phyloP scores from a whole-genome alignment of 2,329 filamentous ascomycete genomes.

The Aureobasidium melanogenum region DNA sequence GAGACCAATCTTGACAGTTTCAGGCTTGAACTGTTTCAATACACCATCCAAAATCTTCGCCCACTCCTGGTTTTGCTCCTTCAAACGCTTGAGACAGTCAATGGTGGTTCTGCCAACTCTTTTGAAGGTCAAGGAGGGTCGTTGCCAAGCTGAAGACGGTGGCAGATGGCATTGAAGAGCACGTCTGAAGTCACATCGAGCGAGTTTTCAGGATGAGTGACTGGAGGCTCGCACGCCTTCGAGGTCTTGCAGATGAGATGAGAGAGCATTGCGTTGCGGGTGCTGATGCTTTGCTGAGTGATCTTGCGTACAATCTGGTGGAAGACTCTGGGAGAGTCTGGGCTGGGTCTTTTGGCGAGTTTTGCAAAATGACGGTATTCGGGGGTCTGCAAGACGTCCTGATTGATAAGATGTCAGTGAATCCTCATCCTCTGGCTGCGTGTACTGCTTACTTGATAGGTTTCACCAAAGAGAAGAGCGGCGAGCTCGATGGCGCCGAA shows the following conservation, averaged over 20 bases:
- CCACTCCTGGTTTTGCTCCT: background rate
- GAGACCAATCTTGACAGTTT: background rate
- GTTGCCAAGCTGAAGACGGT: background rate
- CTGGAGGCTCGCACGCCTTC: background rate
- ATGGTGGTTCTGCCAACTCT: background rate
- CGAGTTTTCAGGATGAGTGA: background rate
- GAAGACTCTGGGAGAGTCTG: background rate
- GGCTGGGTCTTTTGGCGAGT: background rate
- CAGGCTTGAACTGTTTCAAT: background rate
- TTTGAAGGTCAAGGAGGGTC: background rate
- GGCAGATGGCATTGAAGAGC: background rate
- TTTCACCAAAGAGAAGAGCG: background rate
- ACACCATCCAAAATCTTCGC: background rate
- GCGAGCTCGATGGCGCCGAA: background rate
- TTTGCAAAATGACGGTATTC: background rate
- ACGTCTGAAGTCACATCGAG: background rate
- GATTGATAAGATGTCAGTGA: background rate
- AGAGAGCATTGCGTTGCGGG: background rate
- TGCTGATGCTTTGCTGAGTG: background rate
- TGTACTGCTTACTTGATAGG: background rate
- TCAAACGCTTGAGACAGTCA: background rate
- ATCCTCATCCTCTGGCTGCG: background rate
- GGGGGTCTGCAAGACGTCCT: background rate
- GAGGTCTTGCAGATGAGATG: background rate
- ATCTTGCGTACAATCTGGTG: background rate